Conservation (phyloP, 176 grass and related monocot genomes). For the Rhynchospora breviuscula region DNA sequence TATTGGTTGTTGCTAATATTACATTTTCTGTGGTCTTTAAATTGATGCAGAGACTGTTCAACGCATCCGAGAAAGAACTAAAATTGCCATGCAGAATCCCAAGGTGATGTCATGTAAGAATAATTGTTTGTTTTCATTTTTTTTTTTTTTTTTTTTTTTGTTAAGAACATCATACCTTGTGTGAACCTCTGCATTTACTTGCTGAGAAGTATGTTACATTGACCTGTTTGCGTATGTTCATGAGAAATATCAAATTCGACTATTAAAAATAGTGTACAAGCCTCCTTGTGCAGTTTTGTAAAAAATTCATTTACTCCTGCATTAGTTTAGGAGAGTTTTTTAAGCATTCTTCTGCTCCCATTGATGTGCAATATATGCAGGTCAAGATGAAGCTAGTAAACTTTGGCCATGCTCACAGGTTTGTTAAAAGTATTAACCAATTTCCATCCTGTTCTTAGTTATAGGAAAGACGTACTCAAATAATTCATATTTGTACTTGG, state of each 20-base stretch:
- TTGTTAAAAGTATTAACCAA: not conserved
- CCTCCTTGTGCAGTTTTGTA: not conserved
- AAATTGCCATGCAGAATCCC: conserved; percentile 98
- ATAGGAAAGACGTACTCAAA: not conserved
- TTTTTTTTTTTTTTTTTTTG: not conserved
- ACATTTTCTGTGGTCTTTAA: conserved; percentile 14
- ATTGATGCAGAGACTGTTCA: conserved; percentile 72
- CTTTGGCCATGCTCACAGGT: conserved; percentile 78
- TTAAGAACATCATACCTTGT: conserved; percentile 5
- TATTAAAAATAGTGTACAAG: not conserved
- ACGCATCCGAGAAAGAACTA: conserved; percentile 75
- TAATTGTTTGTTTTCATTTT: conserved; percentile 19
- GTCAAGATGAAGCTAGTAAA: conserved; percentile 78
- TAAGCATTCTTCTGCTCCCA: not conserved
- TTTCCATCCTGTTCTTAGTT: not conserved
- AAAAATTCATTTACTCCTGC: not conserved
- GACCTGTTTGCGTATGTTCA: conserved; percentile 1
- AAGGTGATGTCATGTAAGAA: conserved; percentile 99
- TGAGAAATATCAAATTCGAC: not conserved
- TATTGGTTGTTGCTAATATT: conserved; percentile 6
- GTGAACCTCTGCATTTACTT: not conserved
- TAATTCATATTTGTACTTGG: not conserved
- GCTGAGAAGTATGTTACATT: not conserved
- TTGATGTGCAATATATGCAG: conserved; percentile 47
- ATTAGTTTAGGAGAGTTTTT: not conserved